phyloP scores from a whole-genome alignment of 768 basidiomycete genomes.

The Termitomyces sp. region DNA sequence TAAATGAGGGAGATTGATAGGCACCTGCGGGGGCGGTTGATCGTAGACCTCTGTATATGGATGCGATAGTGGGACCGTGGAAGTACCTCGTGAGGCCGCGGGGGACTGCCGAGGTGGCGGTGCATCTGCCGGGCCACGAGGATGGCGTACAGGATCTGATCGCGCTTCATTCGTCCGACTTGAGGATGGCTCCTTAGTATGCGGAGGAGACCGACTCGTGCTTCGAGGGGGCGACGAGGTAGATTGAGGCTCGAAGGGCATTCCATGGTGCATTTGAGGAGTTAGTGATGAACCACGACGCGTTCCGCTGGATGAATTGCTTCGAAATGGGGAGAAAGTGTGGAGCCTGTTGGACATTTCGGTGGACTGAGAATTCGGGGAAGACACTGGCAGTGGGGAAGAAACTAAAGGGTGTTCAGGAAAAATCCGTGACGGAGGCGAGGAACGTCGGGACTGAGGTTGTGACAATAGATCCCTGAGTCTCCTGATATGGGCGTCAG shows the following conservation, averaged over 20 bases:
- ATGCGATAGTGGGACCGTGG: not conserved
- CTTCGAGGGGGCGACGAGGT: conserved; percentile 9
- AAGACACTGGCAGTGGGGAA: not conserved
- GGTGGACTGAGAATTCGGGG: not conserved
- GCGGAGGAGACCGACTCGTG: not conserved
- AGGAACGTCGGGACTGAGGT: not conserved
- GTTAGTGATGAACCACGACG: not conserved
- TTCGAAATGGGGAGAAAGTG: conserved; percentile 4
- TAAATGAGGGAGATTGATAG: not conserved
- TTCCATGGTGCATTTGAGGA: not conserved
- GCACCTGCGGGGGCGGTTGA: not conserved
- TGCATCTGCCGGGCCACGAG: conserved; percentile 1
- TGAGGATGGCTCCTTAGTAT: not conserved
- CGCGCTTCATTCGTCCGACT: not conserved
- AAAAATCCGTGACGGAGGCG: conserved; percentile 3
- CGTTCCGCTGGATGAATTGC: not conserved
- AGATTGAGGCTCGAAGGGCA: conserved; percentile 7
- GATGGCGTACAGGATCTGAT: not conserved
- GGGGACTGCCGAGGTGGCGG: conserved; percentile 4
- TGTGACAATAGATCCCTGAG: not conserved
- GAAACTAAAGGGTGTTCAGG: not conserved
- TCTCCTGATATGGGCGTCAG: not conserved
- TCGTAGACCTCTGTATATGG: not conserved
- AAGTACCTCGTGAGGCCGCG: not conserved
- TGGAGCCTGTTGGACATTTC: not conserved